phyloP scores from a whole-genome alignment of 2,329 filamentous ascomycete genomes.

The Trichoderma sp. region DNA sequence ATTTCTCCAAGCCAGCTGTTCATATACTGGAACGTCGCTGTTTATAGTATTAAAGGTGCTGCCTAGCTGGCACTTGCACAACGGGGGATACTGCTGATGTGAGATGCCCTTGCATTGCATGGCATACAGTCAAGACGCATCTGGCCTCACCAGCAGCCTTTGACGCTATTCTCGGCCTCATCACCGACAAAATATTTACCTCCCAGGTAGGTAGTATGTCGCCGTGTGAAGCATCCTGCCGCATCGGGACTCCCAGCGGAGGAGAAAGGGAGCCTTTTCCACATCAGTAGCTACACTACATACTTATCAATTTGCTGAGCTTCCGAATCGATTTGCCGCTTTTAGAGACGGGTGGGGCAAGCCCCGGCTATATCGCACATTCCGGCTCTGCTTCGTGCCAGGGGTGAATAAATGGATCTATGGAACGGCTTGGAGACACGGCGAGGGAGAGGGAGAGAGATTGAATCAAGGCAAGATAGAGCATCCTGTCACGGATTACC shows the following conservation, averaged over 20 bases:
- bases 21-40: too few species aligned
- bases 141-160: neutral
- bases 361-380: neutral
- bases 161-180: neutral
- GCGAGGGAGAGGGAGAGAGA: neutral
- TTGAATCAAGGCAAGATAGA: neutral
- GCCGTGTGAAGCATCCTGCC: neutral
- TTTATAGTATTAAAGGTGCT: neutral
- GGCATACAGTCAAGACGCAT: neutral
- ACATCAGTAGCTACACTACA: neutral
- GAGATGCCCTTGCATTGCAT: neutral
- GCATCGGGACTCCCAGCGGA: neutral
- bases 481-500: neutral
- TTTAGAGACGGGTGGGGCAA: neutral
- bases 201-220: neutral
- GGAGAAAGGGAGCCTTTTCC: neutral
- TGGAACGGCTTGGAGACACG: neutral
- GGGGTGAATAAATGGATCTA: neutral
- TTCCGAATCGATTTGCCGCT: constrained; percentile 18
- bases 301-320: neutral
- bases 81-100: neutral
- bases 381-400: neutral
- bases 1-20: neutral
- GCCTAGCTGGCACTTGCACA: neutral
- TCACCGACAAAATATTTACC: neutral